Conservation (phyloP, 106 monocot genomes). For the Hemerocallis citrina region DNA sequence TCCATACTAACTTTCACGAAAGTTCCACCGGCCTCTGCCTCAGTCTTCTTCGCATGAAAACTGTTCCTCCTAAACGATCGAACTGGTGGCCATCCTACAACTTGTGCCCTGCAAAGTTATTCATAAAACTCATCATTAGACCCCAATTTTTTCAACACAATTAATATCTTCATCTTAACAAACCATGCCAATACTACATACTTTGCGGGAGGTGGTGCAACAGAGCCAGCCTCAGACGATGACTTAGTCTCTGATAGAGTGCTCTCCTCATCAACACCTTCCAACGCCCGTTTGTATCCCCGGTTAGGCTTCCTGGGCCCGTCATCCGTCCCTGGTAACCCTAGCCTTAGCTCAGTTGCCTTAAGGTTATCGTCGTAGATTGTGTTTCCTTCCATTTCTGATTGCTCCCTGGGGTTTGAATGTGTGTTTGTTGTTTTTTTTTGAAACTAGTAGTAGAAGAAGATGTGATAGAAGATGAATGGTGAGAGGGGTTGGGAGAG, state of each 20-base stretch:
- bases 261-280: background rate
- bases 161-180: background rate
- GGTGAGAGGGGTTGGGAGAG: background rate
- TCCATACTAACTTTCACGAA: constrained; percentile 96
- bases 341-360: constrained; percentile 49
- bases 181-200: background rate
- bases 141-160: background rate
- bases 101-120: constrained; percentile 41
- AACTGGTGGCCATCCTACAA: constrained; percentile 93
- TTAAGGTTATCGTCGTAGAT: constrained; percentile 18
- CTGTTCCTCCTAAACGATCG: constrained; percentile 28
- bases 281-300: constrained; percentile 3
- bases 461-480: background rate
- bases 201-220: constrained; percentile 8
- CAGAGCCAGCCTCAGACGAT: background rate
- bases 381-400: constrained; percentile 8
- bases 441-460: no score
- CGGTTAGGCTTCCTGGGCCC: background rate
- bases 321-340: constrained; percentile 9
- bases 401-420: background rate
- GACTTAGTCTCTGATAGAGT: background rate
- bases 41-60: constrained; percentile 15
- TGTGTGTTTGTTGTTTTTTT: background rate
- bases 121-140: background rate
- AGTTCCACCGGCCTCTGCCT: constrained; percentile 17